Conservation (phyloP, 23 red algal genomes). For the Gracilaria vermiculophylla region DNA sequence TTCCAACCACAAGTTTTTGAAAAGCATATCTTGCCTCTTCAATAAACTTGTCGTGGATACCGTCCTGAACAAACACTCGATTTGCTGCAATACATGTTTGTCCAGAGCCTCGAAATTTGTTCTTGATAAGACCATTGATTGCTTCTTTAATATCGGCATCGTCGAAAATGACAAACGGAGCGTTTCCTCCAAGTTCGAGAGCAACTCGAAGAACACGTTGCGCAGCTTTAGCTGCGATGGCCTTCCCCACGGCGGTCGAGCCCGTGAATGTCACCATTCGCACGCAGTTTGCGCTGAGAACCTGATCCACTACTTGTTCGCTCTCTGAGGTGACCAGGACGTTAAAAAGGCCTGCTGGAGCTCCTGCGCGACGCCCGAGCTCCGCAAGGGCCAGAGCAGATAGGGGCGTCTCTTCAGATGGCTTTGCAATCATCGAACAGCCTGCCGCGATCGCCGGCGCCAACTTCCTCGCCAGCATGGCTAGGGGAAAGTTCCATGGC, state of each 20-base stretch:
- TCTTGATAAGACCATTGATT: constrained; percentile 50
- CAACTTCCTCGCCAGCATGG: constrained; percentile 88
- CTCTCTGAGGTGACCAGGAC: constrained; percentile 54
- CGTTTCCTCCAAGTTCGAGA: constrained; percentile 88
- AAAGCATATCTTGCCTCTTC: constrained; percentile 15
- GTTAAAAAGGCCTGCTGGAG: constrained; percentile 76
- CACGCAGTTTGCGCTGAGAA: constrained; percentile 33
- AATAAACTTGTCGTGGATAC: constrained; percentile 67
- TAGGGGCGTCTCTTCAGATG: constrained; percentile 78
- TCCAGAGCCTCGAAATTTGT: constrained; percentile 77
- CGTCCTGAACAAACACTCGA: constrained; percentile 76
- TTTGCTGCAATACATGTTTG: constrained; percentile 94
- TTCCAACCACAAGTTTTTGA: constrained; percentile 53
- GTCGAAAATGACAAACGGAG: constrained; percentile 88
- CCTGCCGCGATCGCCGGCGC: constrained; percentile 87
- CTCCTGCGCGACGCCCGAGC: constrained; percentile 76
- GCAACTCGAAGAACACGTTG: constrained; percentile 47
- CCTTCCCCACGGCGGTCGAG: constrained; percentile 77
- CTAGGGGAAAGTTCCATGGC: constrained; percentile 93
- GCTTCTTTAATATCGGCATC: constrained; percentile 84
- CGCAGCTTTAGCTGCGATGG: constrained; percentile 46
- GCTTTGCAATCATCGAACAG: constrained; percentile 83
- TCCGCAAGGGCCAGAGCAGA: constrained; percentile 85
- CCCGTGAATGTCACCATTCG: constrained; percentile 95
- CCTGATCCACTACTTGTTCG: constrained; percentile 46